Evolutionary conservation across 257 asterid species (phyloP), one percentile per base, ranked within the genome.

Genomic region (Primulina eburnea): DNA sequence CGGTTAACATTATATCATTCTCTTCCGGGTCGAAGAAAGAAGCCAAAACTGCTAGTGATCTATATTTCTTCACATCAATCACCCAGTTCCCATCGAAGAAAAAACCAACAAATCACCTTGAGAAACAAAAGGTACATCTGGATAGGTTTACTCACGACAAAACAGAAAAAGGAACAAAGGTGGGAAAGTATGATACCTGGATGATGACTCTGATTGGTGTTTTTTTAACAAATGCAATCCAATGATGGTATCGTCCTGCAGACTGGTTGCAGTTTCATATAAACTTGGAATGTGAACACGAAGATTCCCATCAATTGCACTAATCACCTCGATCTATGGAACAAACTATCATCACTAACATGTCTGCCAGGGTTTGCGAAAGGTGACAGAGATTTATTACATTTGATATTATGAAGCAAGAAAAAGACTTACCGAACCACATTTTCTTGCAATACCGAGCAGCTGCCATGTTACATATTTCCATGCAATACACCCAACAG

Each of bases 201-300:
- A 76, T 63, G 85, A 71, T 65, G 95, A 80, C 59, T 77, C 88
- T 62, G 81, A 68, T 73, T 43, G 75, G 65, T 78, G 83, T 29
- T 74, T 87, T 62, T 75, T 75, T 75, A 92, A 87, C 78, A 92
- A 80, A 85, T 90, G 96, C 83, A 92, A 80, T 18, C 92, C 93
- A 24, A 64, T 59, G 47, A 88, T 64, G 50, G 80, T 79, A 75
- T 85, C 83, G 71, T 83, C 91, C 57, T 81, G 81, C n/a, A 79
- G 73, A 72, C 63, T 72, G 11, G 55, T 64, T 52, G 75, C 76
- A 72, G 78, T 81, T 80, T 77, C 76, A 75, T 72, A 75, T 12
- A 70, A 56, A 78, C 74, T 80, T 11, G 89, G 77, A 78, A 88
- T 73, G 2, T 86, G 80, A 80, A 47, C 85, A 62, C 75, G 86